Evolutionary conservation across 2,329 filamentous ascomycete species (phyloP).

Genomic region (Xylariomycetidae sp.): DNA sequence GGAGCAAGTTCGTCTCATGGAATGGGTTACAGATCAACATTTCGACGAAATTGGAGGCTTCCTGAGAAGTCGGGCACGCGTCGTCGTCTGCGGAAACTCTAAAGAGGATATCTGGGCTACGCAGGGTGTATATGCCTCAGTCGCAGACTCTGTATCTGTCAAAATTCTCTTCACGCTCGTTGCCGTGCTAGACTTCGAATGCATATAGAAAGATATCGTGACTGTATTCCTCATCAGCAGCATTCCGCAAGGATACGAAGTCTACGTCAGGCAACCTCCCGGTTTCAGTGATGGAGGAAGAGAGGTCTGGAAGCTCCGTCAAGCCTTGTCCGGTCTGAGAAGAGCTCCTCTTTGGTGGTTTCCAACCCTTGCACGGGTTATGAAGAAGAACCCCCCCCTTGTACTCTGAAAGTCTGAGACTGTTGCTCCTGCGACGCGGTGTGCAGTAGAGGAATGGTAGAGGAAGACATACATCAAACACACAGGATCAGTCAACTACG

Average conservation of each 20-base stretch:
- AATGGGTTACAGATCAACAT: not conserved
- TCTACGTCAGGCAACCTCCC: not conserved
- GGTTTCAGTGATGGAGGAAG: not conserved
- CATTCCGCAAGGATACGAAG: not conserved
- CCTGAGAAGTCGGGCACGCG: not conserved
- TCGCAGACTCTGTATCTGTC: not conserved
- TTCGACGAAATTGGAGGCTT: not conserved
- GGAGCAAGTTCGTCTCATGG: not conserved
- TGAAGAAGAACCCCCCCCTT: too few relatives aligned
- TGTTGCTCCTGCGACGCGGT: too few relatives aligned
- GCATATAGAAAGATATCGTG: not conserved
- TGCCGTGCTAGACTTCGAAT: not conserved
- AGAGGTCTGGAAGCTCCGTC: not conserved
- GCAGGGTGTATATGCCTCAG: slow-evolving; percentile 1
- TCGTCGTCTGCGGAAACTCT: slow-evolving; percentile 1
- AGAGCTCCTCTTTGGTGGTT: slow-evolving; percentile 1
- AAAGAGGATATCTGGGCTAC: not conserved
- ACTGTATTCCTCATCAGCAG: slow-evolving; percentile 1
- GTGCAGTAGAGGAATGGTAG: too few relatives aligned
- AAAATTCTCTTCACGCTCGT: not conserved
- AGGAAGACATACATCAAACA: too few relatives aligned
- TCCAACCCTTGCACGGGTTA: not conserved
- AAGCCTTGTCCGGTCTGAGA: not conserved
- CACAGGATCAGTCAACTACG: too few relatives aligned
- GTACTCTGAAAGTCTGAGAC: too few relatives aligned